Evolutionary conservation across 2,329 filamentous ascomycete genomes (phyloP).

Genomic region (Nigrospora osmanthi): DNA sequence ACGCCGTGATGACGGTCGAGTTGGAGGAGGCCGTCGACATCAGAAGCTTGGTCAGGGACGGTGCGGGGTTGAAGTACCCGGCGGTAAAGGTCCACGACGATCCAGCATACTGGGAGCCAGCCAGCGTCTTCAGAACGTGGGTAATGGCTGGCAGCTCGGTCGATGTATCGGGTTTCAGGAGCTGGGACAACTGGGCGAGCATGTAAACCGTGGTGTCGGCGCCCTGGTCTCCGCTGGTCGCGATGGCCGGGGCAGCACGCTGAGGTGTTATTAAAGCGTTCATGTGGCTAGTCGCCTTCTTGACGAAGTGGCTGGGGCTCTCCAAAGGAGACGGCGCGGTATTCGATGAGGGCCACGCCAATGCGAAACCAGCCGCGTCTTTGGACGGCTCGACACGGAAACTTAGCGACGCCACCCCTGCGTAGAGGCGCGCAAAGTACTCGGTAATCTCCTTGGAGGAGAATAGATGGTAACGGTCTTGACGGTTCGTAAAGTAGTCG

Average conservation of each 20-base stretch:
- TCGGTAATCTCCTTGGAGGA: constrained; percentile 69
- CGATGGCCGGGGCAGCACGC: constrained; percentile 12
- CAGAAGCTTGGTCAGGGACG: constrained; percentile 71
- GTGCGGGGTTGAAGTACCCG: constrained; percentile 96
- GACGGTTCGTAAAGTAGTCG: constrained; percentile 94
- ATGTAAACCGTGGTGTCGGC: constrained; percentile 72
- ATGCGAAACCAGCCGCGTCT: constrained; percentile 46
- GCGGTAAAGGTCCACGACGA: constrained; percentile 94
- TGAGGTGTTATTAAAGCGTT: constrained; percentile 55
- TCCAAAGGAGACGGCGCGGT: constrained; percentile 66
- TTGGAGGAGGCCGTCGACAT: constrained; percentile 61
- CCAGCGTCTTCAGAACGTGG: constrained; percentile 62
- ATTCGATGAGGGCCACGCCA: constrained; percentile 71
- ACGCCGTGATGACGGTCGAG: constrained; percentile 85
- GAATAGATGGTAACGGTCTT: constrained; percentile 93
- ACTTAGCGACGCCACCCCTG: constrained; percentile 70
- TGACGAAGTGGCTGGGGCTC: constrained; percentile 61
- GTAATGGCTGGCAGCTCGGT: constrained; percentile 83
- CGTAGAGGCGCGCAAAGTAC: constrained; percentile 74
- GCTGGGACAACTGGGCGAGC: constrained; percentile 78
- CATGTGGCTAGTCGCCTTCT: constrained; percentile 59
- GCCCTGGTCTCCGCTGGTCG: neutral
- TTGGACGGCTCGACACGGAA: constrained; percentile 65
- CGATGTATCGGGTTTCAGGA: constrained; percentile 71
- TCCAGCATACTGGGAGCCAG: constrained; percentile 52